phyloP scores from a whole-genome alignment of 306 rosid species.

The Malus orientalis region DNA sequence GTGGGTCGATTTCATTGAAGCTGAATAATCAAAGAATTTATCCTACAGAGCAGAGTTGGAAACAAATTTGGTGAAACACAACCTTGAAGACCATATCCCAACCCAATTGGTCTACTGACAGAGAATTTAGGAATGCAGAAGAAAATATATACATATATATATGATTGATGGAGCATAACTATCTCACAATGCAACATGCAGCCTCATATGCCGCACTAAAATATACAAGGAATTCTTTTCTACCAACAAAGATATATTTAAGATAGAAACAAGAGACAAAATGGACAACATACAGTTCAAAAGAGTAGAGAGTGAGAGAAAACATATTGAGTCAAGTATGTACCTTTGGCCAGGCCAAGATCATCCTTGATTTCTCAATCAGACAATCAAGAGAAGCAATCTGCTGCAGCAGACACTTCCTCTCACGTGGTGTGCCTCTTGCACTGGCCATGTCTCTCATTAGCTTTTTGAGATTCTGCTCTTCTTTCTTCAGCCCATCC shows the following conservation, averaged over 20 bases:
- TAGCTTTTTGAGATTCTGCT: slow-evolving; percentile 69
- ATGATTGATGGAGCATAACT: not conserved
- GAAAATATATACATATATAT: not conserved
- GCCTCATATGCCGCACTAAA: not conserved
- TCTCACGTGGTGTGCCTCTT: slow-evolving; percentile 55
- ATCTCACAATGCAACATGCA: not conserved
- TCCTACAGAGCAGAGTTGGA: not conserved
- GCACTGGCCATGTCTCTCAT: slow-evolving; percentile 45
- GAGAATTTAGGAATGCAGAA: not conserved
- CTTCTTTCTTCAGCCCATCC: slow-evolving; percentile 55
- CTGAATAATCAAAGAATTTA: too few species aligned
- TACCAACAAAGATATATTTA: not conserved
- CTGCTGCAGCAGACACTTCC: slow-evolving; percentile 52
- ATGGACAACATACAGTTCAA: not conserved
- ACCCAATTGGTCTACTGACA: not conserved
- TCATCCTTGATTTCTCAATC: slow-evolving; percentile 51
- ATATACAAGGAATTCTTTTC: not conserved
- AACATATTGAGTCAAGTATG: not conserved
- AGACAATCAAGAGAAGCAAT: slow-evolving; percentile 49
- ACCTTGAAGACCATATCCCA: not conserved
- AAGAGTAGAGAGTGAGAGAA: slow-evolving; percentile 4
- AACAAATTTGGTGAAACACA: not conserved
- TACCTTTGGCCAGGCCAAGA: slow-evolving; percentile 72
- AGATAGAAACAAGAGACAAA: not conserved
- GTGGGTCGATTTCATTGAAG: too few species aligned